Conservation (phyloP, 2,329 filamentous ascomycete genomes). For the Phoma herbarum region DNA sequence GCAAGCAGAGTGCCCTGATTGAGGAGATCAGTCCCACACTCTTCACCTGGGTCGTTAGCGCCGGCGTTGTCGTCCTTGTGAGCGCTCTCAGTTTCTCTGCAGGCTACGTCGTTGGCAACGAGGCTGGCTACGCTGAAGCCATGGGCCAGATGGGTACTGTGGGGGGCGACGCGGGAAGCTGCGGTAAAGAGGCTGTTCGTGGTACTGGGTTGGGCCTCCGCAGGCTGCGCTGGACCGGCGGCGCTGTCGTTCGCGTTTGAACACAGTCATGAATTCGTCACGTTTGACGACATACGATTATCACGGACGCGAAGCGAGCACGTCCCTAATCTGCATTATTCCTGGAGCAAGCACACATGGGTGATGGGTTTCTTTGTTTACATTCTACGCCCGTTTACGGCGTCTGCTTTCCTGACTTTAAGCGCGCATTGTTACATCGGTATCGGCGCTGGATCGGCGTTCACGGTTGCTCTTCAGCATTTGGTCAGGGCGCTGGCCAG, state of each 20-base stretch:
- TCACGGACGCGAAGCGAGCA: constrained; percentile 6
- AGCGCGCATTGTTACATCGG: constrained; percentile 9
- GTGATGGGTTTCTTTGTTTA: constrained; percentile 8
- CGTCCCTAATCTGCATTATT: constrained; percentile 2
- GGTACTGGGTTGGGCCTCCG: constrained; percentile 43
- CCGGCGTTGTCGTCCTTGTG: constrained; percentile 70
- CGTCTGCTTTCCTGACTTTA: constrained; percentile 11
- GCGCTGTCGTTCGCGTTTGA: constrained; percentile 29
- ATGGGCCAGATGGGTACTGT: constrained; percentile 43
- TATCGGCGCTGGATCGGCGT: constrained; percentile 9
- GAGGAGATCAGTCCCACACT: constrained; percentile 65
- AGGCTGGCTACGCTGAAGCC: constrained; percentile 64
- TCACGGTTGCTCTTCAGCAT: constrained; percentile 5
- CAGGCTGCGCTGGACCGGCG: constrained; percentile 45
- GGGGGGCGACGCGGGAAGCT: constrained; percentile 43
- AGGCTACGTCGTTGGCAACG: constrained; percentile 68
- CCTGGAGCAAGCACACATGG: constrained; percentile 13
- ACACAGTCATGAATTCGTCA: not conserved
- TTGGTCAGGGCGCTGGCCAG: constrained; percentile 6
- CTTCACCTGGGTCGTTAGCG: constrained; percentile 72
- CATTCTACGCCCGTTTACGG: constrained; percentile 1
- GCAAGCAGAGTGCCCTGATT: constrained; percentile 44
- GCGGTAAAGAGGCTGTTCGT: constrained; percentile 46
- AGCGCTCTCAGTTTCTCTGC: constrained; percentile 72
- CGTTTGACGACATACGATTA: constrained; percentile 1